Evolutionary conservation across 2,329 filamentous ascomycete species (phyloP).

Genomic region (Pezicula radicicola): DNA sequence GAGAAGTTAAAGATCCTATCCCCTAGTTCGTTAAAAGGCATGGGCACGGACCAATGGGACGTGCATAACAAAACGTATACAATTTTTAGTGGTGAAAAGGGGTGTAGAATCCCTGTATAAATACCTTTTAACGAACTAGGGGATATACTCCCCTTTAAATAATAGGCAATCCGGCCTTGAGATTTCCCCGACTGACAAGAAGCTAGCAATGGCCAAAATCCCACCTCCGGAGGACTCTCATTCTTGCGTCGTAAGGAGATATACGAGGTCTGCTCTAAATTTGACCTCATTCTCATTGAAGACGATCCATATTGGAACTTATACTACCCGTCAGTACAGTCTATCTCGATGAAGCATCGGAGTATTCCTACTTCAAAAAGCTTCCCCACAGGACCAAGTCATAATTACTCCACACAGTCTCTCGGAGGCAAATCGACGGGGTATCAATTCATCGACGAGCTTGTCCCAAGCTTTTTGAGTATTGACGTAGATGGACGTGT

Average conservation of each 20-base stretch:
- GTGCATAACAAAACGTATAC: too few species aligned
- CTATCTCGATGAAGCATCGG: background rate
- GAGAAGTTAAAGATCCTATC: too few species aligned
- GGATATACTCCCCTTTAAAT: too few species aligned
- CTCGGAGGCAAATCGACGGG: conserved; percentile 48
- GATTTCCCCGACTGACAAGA: background rate
- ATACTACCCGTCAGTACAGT: conserved; percentile 70
- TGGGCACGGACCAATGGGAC: too few species aligned
- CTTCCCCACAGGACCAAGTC: conserved; percentile 8
- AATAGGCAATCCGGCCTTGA: too few species aligned
- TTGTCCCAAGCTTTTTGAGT: conserved; percentile 77
- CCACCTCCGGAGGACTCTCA: conserved; percentile 71
- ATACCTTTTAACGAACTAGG: too few species aligned
- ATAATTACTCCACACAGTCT: conserved; percentile 36
- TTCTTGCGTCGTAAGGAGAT: conserved; percentile 70
- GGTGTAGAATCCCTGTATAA: too few species aligned
- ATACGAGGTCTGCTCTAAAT: conserved; percentile 73
- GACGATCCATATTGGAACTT: conserved; percentile 94
- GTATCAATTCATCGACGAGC: conserved; percentile 75
- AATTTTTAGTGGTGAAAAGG: too few species aligned
- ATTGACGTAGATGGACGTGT: conserved; percentile 82
- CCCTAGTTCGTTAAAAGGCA: too few species aligned
- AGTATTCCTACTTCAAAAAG: background rate
- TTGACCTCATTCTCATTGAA: conserved; percentile 83
- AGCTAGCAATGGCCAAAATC: conserved; percentile 76